A percentile compares a stretch with the other conserved stretches of the same genome.
phyloP scores from a whole-genome alignment of 192 early-diverging fungal species.

The Diversispora eburnea region DNA sequence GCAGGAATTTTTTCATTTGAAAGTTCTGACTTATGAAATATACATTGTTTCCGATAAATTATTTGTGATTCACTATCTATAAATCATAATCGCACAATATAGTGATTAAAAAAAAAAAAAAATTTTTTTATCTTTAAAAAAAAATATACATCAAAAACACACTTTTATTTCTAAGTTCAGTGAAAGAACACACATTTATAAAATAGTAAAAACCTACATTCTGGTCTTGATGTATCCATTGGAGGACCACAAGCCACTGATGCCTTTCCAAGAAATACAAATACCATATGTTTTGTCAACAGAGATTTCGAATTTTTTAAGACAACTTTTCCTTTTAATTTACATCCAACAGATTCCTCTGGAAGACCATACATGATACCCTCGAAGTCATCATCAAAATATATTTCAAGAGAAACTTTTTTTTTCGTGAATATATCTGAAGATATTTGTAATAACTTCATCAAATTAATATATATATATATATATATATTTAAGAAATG shows the following conservation, averaged over 20 bases:
- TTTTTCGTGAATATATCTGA: background rate
- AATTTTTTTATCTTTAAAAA: background rate
- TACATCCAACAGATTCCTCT: slow-evolving; percentile 12
- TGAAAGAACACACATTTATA: background rate
- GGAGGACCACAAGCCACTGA: slow-evolving; percentile 8
- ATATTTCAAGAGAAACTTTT: slow-evolving; percentile 7
- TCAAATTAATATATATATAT: too few species aligned
- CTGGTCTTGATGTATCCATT: slow-evolving; percentile 8
- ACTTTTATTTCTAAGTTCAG: too few species aligned
- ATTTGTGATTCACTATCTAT: slow-evolving; percentile 1
- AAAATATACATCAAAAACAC: background rate
- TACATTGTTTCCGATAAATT: slow-evolving; percentile 7
- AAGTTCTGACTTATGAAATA: background rate
- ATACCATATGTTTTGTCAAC: slow-evolving; percentile 1
- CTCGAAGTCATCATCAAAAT: background rate
- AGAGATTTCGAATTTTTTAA: background rate
- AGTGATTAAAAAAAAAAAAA: background rate
- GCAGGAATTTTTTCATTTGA: slow-evolving; percentile 2
- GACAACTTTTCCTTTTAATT: slow-evolving; percentile 13
- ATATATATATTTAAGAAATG: too few species aligned
- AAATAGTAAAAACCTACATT: background rate
- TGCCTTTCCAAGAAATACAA: slow-evolving; percentile 5
- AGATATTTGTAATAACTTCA: too few species aligned
- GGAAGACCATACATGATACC: slow-evolving; percentile 14
- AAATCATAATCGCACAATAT: background rate